Base-by-base conservation (phyloP, 2,329 filamentous ascomycete genomes). In the Penicillium brevicompactum region DNA sequence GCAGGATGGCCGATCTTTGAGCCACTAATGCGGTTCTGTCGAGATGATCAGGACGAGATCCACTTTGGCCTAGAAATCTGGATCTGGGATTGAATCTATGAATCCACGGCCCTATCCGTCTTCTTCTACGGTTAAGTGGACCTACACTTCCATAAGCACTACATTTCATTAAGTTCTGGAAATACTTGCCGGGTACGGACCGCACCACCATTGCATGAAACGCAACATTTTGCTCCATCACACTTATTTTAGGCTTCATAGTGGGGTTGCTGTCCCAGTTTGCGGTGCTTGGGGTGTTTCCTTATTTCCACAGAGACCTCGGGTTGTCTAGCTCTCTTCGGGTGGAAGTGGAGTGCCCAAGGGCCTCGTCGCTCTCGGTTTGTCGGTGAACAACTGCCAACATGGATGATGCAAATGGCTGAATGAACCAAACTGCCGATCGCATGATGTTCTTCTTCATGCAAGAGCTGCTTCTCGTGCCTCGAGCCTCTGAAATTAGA, bases 361-460 rank as follows among this genome's bases (percentile, higher is more conserved):
- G 4, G 34, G 34, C 11, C 34, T 37, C 34, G n/a, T 41, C 54
- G 46, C 48, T 60, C 32, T 37, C 37, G 42, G 49, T 57, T 49
- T 65, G 66, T 70, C 68, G 67, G 68, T 71, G 67, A 56, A 51
- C 59, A 57, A 8, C 51, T 50, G 53, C 55, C 57, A 63, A 56
- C 59, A 53, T 59, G 49, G 56, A 59, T 51, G 50, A 61, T 61
- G 54, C 60, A 65, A 49, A 58, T 55, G 57, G 59, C 61, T 65
- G 46, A 63, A 65, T 58, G 43, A 50, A 57, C 24, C 13, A 64
- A 61, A 48, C 49, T 60, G 62, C 60, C 63, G 69, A 68, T 70
- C 67, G 64, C 57, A 65, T 66, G 58, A 53, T 58, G 47, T 52
- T 63, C 11, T 63, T 54, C 43, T 42, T 61, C 57, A 68, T 67